Percentiles rank a stretch among this genome's conserved stretches.
Evolutionary conservation across 768 basidiomycete species (phyloP).

Genomic region (Tulasnella calospora): DNA sequence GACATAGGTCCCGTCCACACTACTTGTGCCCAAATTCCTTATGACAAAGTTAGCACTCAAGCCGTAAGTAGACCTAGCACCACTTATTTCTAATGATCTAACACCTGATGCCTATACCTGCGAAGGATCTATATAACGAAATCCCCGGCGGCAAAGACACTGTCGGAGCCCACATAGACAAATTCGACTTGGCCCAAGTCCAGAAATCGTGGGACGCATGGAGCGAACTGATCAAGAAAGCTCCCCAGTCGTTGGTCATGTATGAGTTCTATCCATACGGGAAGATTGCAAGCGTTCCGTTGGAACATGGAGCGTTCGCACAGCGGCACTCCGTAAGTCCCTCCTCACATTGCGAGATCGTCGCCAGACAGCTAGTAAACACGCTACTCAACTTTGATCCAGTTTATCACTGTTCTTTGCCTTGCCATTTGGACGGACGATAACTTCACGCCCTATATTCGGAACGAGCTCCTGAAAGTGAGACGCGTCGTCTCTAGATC

Average conservation of each 20-base stretch:
- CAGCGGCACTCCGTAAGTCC: not conserved
- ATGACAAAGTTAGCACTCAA: not conserved
- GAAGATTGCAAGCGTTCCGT: constrained; percentile 3
- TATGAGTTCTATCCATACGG: constrained; percentile 11
- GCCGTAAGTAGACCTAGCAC: not conserved
- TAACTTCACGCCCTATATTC: not conserved
- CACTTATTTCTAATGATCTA: not conserved
- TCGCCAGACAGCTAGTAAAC: not conserved
- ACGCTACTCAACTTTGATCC: not conserved
- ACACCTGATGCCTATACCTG: not conserved
- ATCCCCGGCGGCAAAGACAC: not conserved
- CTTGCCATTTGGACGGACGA: not conserved
- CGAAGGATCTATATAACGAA: not conserved
- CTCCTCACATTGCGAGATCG: no score
- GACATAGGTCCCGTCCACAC: not conserved
- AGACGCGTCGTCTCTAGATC: not conserved
- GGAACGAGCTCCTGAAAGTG: not conserved
- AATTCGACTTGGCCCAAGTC: not conserved
- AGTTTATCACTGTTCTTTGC: not conserved
- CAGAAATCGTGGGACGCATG: constrained; percentile 16
- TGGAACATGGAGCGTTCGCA: constrained; percentile 18
- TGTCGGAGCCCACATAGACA: not conserved
- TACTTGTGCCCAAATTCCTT: not conserved
- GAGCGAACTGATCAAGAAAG: not conserved
- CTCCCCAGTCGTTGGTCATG: not conserved